Base-by-base conservation (phyloP, 2,329 filamentous ascomycete species). In the Leptographium flavum region DNA sequence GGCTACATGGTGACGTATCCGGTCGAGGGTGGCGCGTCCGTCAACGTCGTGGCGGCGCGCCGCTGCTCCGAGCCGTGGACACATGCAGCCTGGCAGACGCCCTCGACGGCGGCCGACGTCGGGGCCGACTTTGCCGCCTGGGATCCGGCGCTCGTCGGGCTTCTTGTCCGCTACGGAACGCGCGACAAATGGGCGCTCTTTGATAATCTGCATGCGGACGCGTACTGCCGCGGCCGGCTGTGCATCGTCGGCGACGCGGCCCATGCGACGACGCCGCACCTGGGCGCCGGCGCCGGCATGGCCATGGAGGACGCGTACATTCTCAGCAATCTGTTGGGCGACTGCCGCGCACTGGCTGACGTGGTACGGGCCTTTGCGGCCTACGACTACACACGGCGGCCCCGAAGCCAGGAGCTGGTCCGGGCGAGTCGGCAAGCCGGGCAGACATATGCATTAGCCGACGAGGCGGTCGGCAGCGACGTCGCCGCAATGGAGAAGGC, bases 201-300 rank as follows among this genome's bases (percentile, higher is more conserved):
- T 7, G 38, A 30, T 5, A 9, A 22, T 13, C n/a, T 2, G 15
- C 38, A 30, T n/a, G 11, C 15, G 15, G n/a, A 10, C 15, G 15
- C 25, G 4, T 30, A 17, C 21, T 28, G 8, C 25, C 14, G 15
- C 5, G 25, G 56, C 0, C 55, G 62, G 0, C 63, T 70, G 0
- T 42, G 69, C 3, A 64, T 75, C 14, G 51, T 71, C 1, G 67
- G 68, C 0, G 68, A 71, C 25, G 65, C 65, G 4, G 68, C 67
- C 1, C 67, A 72, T 43, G 68, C 65, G 0, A 64, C 70, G 11
- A 67, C 67, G 0, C 68, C 67, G 0, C 63, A 63, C 0, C 63
- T 65, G 0, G 67, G 69, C 0, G 67, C 70, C 46, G 54, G 54
- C 8, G 49, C 50, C 1, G 49, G 48, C 30, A 49, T 52, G 40